Percentiles rank a stretch among this genome's conserved stretches.
These are phyloP conservation scores for Pseudoneurospora amorphoporcata DNA, from an alignment of 495 filamentous ascomycete genomes.

Conservation along the genomic window DNA sequence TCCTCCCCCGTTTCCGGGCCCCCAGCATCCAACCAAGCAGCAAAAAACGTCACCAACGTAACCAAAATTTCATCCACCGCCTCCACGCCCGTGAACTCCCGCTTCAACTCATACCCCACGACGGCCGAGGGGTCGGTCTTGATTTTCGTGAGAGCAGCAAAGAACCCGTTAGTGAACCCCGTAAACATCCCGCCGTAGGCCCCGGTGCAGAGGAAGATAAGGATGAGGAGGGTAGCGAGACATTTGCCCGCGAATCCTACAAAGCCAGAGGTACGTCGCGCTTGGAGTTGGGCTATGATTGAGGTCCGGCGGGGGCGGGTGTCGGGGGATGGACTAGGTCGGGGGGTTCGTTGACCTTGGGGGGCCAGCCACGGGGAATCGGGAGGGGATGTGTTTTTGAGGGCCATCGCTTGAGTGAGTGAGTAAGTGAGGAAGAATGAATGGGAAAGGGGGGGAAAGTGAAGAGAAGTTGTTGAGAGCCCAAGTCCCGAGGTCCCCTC, in stretches of 20 bases:
- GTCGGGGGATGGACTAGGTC: background rate
- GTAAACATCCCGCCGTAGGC: background rate
- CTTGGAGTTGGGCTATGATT: background rate
- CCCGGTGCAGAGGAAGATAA: background rate
- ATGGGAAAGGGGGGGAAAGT: background rate
- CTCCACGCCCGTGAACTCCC: constrained; percentile 40
- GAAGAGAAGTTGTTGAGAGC: background rate
- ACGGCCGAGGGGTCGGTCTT: background rate
- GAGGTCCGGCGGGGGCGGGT: background rate
- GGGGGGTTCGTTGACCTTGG: background rate
- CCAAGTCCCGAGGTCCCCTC: no score
- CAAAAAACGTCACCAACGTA: constrained; percentile 45
- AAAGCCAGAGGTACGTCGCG: background rate
- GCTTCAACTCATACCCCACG: background rate
- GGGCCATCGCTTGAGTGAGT: no score
- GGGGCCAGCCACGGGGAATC: background rate
- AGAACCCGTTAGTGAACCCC: background rate
- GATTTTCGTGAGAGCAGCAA: background rate
- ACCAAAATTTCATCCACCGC: constrained; percentile 38
- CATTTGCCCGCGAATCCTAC: background rate
- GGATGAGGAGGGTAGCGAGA: background rate
- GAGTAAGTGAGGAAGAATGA: background rate
- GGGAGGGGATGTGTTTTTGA: background rate
- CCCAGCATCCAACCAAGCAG: constrained; percentile 34
- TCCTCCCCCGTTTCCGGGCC: background rate